Conservation (phyloP, 768 basidiomycete species). For the Mrakia blollopis region DNA sequence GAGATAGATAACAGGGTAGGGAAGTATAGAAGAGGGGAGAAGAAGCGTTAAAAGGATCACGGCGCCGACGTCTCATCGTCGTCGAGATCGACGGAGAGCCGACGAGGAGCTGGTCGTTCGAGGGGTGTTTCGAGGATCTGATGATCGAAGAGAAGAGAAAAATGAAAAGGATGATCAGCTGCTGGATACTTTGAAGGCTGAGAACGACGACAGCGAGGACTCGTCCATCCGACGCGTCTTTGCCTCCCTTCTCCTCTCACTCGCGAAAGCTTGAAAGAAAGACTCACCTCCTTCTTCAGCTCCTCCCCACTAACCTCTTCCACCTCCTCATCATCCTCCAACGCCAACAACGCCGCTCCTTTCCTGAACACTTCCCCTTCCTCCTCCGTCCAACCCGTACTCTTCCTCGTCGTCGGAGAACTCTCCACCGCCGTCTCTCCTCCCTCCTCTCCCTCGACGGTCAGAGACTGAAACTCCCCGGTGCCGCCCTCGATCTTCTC, state of each 20-base stretch:
- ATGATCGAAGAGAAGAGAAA: background rate
- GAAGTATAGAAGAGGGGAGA: no score
- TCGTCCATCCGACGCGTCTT: no score
- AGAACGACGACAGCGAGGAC: background rate
- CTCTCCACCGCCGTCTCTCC: constrained; percentile 28
- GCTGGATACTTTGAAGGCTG: background rate
- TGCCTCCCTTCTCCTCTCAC: no score
- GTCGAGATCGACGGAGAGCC: background rate
- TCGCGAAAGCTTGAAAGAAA: constrained; percentile 45
- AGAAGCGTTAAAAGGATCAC: background rate
- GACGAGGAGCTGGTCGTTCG: constrained; percentile 46
- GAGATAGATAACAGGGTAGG: background rate
- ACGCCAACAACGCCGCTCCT: constrained; percentile 62
- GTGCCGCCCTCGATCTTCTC: background rate
- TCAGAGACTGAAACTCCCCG: constrained; percentile 10
- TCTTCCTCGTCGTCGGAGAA: constrained; percentile 36
- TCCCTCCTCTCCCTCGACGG: constrained; percentile 31
- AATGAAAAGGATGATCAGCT: background rate
- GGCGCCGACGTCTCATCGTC: background rate
- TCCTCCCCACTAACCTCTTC: constrained; percentile 67
- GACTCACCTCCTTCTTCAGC: constrained; percentile 56
- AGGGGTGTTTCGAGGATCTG: constrained; percentile 81
- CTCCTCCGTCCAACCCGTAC: constrained; percentile 75
- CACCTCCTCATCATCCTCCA: constrained; percentile 55
- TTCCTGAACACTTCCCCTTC: constrained; percentile 96